A percentile compares a stretch with the other conserved stretches of the same genome.
phyloP scores from a whole-genome alignment of 2,329 filamentous ascomycete species.

The Aspergillus puulaauensis region DNA sequence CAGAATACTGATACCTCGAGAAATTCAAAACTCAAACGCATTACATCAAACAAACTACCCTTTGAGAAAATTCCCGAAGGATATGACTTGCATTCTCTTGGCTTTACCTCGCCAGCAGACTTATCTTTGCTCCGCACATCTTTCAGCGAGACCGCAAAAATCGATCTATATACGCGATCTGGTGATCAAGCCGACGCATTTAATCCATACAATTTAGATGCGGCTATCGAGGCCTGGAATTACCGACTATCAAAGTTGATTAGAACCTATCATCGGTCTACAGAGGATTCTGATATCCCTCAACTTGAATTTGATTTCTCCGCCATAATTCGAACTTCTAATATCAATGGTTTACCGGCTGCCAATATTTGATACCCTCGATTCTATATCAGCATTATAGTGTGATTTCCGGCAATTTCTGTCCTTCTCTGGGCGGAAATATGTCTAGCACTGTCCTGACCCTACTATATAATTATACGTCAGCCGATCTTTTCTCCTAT shows the following conservation, averaged over 20 bases:
- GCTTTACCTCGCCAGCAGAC: constrained; percentile 10
- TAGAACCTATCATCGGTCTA: constrained; percentile 17
- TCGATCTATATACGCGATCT: constrained; percentile 22
- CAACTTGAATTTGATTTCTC: constrained; percentile 21
- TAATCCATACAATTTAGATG: constrained; percentile 1
- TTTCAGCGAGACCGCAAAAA: constrained; percentile 5
- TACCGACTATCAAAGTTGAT: constrained; percentile 17
- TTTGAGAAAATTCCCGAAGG: constrained; percentile 29
- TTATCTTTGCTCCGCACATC: constrained; percentile 5
- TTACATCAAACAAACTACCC: constrained; percentile 26
- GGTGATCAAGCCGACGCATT: constrained; percentile 15
- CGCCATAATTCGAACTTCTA: not conserved
- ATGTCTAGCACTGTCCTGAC: not conserved
- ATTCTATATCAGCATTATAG: not conserved
- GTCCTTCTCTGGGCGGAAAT: not conserved
- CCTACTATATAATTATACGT: not conserved
- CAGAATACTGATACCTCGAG: not conserved
- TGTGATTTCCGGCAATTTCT: not conserved
- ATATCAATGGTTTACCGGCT: not conserved
- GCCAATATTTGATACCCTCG: not conserved
- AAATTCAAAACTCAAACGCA: constrained; percentile 8
- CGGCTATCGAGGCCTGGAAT: constrained; percentile 18
- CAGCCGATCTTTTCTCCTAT: not conserved
- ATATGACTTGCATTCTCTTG: constrained; percentile 22
- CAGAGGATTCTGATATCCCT: constrained; percentile 4